Evolutionary conservation across 2,329 filamentous ascomycete genomes (phyloP), one percentile per base, ranked within the genome.

Genomic region (Dactylellina haptotyla): DNA sequence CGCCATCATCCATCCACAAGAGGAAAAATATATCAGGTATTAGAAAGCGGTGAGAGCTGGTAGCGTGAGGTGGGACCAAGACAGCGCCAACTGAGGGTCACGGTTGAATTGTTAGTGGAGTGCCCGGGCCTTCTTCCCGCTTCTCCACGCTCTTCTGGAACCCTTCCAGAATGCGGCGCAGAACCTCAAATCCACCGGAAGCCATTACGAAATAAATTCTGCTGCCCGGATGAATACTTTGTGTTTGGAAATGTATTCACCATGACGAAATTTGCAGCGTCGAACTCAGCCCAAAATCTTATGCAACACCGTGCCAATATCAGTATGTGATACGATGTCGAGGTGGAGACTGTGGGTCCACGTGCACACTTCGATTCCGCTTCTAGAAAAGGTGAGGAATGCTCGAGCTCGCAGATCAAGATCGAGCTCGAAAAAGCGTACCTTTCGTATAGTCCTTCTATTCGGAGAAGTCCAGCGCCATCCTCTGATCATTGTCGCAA

Each of bases 61-160:
- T n/a, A 20, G n/a, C 14, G 9, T 51, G 58, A 59, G 65, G 58
- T 71, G 58, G 59, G 51, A 72, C 43, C 53, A 23, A 32, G 30
- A 50, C 34, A 30, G 6, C 37, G 14, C 18, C 9, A 8, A 10
- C 18, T 66, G 37, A 14, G 41, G n/a, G 51, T 32, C 23, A 32
- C 48, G 59, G 67, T 59, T 72, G 69, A 59, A 66, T 53, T 58
- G n/a, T 16, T 16, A 41, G 66, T 73, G 69, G 69, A 73, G 69
- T 43, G 69, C 46, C 69, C 69, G 69, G 69, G 61, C 69, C 69
- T 73, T 73, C 46, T 61, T 73, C 69, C 69, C 69, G 69, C 54
- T 62, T 56, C 64, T 66, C 46, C 50, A 71, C 51, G 59, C 45
- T 26, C 43, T 73, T 73, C 54, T 66, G 61, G 69, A 73, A 73